Conservation (phyloP, 148 eudicot genomes). For the Nyssa sinensis region DNA sequence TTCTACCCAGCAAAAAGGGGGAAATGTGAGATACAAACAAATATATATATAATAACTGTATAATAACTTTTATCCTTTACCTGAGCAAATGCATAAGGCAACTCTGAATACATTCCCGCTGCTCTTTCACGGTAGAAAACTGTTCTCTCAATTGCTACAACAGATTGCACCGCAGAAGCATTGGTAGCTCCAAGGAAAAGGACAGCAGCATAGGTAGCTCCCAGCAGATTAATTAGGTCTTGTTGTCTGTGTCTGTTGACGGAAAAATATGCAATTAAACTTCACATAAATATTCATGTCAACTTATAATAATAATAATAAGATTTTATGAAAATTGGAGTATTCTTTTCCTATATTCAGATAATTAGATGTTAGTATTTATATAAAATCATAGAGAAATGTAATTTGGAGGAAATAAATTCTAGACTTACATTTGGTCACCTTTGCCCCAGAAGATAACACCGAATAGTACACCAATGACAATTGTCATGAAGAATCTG, state of each 20-base stretch:
- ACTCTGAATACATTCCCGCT: constrained; percentile 18
- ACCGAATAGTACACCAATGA: constrained; percentile 13
- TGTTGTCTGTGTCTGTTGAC: not conserved
- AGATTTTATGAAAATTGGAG: too few relatives aligned
- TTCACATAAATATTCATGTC: not conserved
- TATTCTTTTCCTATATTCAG: too few relatives aligned
- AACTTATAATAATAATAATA: not conserved
- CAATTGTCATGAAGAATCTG: constrained; percentile 13
- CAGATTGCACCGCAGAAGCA: constrained; percentile 10
- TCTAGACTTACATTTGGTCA: not conserved
- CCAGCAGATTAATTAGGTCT: constrained; percentile 9
- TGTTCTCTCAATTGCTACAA: constrained; percentile 10
- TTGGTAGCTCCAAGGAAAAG: constrained; percentile 16
- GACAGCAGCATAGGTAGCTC: constrained; percentile 19
- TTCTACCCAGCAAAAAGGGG: too few relatives aligned
- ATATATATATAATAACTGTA: too few relatives aligned
- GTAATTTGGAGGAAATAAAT: not conserved
- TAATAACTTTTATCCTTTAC: not conserved
- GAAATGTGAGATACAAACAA: not conserved
- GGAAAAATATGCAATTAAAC: not conserved
- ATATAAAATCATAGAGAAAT: too few relatives aligned
- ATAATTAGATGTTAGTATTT: too few relatives aligned
- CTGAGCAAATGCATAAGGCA: constrained; percentile 18
- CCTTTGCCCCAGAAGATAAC: constrained; percentile 17
- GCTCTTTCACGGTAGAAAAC: constrained; percentile 20